These are phyloP conservation scores for Ambrosiella beaveri DNA, from an alignment of 2,329 filamentous ascomycete genomes.

Conservation along the genomic window DNA sequence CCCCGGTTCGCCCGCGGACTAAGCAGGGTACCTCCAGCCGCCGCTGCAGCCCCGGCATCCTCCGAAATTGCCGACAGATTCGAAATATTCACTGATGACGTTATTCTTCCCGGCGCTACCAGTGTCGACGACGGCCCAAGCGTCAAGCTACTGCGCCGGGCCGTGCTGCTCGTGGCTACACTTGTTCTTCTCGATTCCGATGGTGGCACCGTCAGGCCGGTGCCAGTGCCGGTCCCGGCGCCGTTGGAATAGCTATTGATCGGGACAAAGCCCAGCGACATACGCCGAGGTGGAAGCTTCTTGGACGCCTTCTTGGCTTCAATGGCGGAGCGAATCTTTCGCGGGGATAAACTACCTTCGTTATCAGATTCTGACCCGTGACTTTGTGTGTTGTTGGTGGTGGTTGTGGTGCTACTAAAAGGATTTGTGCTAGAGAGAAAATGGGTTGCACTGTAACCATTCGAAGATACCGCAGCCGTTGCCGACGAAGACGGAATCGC, in stretches of 20 bases:
- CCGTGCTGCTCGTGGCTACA: neutral
- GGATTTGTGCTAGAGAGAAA: neutral
- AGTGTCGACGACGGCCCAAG: neutral
- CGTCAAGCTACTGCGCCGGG: neutral
- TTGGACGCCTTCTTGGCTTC: conserved; percentile 6
- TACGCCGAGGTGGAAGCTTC: conserved; percentile 5
- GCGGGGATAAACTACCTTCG: conserved; percentile 13
- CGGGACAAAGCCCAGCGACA: conserved; percentile 7
- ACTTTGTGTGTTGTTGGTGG: neutral
- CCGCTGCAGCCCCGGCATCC: conserved; percentile 26
- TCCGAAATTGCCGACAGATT: conserved; percentile 30
- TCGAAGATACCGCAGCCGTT: too few relatives aligned
- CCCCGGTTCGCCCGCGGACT: neutral
- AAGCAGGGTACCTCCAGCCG: neutral
- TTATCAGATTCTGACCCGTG: conserved; percentile 13
- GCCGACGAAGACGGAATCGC: too few relatives aligned
- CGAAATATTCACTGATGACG: conserved; percentile 18
- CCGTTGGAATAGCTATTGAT: neutral
- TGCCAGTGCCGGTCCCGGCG: neutral
- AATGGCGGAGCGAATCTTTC: conserved; percentile 13
- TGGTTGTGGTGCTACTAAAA: neutral
- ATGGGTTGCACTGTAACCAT: too few relatives aligned
- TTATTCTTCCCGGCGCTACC: neutral
- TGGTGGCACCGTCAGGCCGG: conserved; percentile 16
- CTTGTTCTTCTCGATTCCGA: neutral